Base-by-base conservation (phyloP, 208 protist species). In the Vickermania ingenoplastis region DNA sequence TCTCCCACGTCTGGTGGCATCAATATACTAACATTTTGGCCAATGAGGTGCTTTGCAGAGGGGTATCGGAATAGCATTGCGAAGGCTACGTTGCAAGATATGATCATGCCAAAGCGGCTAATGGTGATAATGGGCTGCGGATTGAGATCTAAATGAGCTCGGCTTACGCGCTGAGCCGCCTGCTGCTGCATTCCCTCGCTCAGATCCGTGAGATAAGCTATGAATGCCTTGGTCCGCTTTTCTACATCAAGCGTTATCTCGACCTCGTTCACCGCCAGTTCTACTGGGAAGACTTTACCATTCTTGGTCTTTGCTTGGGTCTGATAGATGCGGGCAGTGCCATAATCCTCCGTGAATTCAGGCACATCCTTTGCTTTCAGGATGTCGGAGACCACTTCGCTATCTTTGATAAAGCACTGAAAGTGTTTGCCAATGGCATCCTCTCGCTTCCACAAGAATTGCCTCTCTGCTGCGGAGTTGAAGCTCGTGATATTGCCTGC, bases 1-100 rank as follows among this genome's bases (percentile, higher is more conserved):
- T n/a, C 5, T 7, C 63, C 64, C 26, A 71, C 29, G 5, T 67
- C 58, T 3, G 70, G 51, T 11, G 75, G 75, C 73, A 80, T 79
- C 11, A 81, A 54, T 7, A 73, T 31, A 3, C 57, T 65, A 13
- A 81, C 68, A 51, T 79, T 68, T 7, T 29, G 48, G 3, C 59
- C 71, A 23, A 77, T 21, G 7, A 80, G 41, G 23, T 75, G 22
- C 21, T 3, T 52, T 2, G 28, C 11, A 13, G 54, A 54, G 4
- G 17, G 17, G 31, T 63, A 69, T 22, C 45, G 36, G 51, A 69
- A 69, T 13, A 53, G 3, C 29, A 7, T 41, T 45, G 54, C 21
- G n/a, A 48, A 17, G 24, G 45, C 59, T n/a, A n/a, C 21, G 29
- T 57, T 55, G 68, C 75, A 75, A n/a, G 57, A 41, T 23, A 78